phyloP scores from a whole-genome alignment of 805 yeast species.

The Yarrowia alimentaria region DNA sequence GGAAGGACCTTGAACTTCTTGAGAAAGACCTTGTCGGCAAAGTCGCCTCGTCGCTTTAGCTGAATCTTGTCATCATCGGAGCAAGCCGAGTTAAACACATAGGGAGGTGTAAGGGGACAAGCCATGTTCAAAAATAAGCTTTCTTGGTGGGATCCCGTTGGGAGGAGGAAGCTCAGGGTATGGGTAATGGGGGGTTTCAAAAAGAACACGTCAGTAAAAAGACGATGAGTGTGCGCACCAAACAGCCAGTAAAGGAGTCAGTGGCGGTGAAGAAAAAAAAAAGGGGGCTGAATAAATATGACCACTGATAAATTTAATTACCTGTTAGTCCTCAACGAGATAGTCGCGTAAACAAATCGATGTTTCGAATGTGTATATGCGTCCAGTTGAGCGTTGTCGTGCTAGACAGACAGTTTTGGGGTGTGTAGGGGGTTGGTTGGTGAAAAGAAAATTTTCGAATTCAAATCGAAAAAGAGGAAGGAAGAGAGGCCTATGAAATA shows the following conservation, averaged over 20 bases:
- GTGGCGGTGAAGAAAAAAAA: conserved; percentile 24
- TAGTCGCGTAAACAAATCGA: conserved; percentile 26
- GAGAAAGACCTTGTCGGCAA: conserved; percentile 22
- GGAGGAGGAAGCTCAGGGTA: conserved; percentile 16
- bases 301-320: conserved; percentile 21
- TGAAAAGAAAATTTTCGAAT: conserved; percentile 26
- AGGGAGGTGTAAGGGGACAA: conserved; percentile 27
- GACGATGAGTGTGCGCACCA: conserved; percentile 17
- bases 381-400: conserved; percentile 27
- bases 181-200: conserved; percentile 24
- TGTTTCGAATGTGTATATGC: conserved; percentile 24
- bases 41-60: conserved; percentile 26
- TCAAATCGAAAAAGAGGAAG: conserved; percentile 18
- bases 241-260: conserved; percentile 27
- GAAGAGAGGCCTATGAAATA: conserved; percentile 26
- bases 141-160: conserved; percentile 6
- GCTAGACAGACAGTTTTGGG: conserved; percentile 26
- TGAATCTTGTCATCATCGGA: conserved; percentile 26
- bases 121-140: conserved; percentile 24
- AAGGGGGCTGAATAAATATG: conserved; percentile 24
- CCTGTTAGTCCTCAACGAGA: conserved; percentile 25
- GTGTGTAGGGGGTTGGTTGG: conserved; percentile 24
- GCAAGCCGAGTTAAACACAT: conserved; percentile 24
- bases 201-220: conserved; percentile 25
- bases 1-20: conserved; percentile 26